Evolutionary conservation across 768 basidiomycete genomes (phyloP).

Genomic region (Mycena leptocephala): DNA sequence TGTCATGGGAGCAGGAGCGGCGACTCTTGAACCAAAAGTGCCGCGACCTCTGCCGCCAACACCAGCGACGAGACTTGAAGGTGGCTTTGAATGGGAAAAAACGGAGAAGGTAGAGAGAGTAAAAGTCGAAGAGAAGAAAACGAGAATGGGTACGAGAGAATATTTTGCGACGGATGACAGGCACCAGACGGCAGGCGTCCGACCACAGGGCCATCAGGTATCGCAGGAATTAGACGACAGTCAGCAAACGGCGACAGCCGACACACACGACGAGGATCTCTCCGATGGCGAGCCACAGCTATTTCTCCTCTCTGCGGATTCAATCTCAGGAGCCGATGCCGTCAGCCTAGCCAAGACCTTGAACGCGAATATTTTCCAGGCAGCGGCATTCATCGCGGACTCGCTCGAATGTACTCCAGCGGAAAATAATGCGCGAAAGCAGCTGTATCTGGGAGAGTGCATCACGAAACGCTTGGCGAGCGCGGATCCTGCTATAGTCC

Average conservation of each 20-base stretch:
- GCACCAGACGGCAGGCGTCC: neutral
- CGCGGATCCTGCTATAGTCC: neutral
- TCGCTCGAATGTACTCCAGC: neutral
- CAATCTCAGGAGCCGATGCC: neutral
- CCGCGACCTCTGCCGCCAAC: neutral
- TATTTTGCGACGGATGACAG: neutral
- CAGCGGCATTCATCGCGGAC: neutral
- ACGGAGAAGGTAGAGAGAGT: neutral
- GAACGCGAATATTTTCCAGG: slow-evolving; percentile 11
- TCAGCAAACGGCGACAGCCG: neutral
- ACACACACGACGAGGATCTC: neutral
- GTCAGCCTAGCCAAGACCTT: neutral
- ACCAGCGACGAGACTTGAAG: neutral
- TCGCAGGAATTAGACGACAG: neutral
- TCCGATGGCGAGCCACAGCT: neutral
- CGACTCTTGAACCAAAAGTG: neutral
- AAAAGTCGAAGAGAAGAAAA: neutral
- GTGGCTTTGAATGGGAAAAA: neutral
- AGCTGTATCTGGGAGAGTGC: neutral
- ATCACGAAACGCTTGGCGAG: neutral
- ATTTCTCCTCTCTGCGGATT: neutral
- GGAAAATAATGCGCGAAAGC: neutral
- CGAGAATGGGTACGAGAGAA: neutral
- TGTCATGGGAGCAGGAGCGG: neutral
- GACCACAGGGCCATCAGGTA: neutral